Evolutionary conservation across 2,329 filamentous ascomycete species (phyloP).

Genomic region (Cercospora sp.): DNA sequence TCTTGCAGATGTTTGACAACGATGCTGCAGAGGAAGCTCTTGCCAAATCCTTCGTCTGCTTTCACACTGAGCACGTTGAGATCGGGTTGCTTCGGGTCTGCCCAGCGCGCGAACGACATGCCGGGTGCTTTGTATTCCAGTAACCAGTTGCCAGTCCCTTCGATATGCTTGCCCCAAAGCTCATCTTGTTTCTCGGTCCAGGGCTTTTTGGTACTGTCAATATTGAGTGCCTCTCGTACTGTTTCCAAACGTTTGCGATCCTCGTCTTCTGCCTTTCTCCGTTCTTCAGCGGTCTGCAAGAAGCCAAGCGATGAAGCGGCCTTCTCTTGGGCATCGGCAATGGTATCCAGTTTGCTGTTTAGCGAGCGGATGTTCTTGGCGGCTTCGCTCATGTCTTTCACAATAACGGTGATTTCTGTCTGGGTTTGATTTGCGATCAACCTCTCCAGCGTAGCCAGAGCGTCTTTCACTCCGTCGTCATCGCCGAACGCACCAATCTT

Average conservation of each 20-base stretch:
- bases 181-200: slow-evolving; percentile 12
- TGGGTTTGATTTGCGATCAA: slow-evolving; percentile 9
- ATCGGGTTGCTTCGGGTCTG: not conserved
- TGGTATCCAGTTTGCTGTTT: slow-evolving; percentile 7
- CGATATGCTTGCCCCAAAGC: slow-evolving; percentile 5
- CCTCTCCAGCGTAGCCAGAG: slow-evolving; percentile 10
- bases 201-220: not conserved
- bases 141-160: slow-evolving; percentile 9
- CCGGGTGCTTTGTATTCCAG: not conserved
- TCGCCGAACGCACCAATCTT: slow-evolving; percentile 16
- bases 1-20: not conserved
- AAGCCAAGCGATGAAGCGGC: not conserved
- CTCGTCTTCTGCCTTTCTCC: slow-evolving; percentile 7
- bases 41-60: not conserved
- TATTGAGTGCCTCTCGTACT: not conserved
- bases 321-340: slow-evolving; percentile 8
- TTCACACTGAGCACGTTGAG: slow-evolving; percentile 5
- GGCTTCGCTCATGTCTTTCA: slow-evolving; percentile 5
- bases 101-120: slow-evolving; percentile 5
- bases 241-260: slow-evolving; percentile 5
- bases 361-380: slow-evolving; percentile 4
- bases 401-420: slow-evolving; percentile 8
- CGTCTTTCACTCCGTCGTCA: slow-evolving; percentile 11
- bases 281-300: slow-evolving; percentile 6
- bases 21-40: not conserved